Evolutionary conservation across 2,329 filamentous ascomycete species (phyloP).

Genomic region (Aureobasidium sp.): DNA sequence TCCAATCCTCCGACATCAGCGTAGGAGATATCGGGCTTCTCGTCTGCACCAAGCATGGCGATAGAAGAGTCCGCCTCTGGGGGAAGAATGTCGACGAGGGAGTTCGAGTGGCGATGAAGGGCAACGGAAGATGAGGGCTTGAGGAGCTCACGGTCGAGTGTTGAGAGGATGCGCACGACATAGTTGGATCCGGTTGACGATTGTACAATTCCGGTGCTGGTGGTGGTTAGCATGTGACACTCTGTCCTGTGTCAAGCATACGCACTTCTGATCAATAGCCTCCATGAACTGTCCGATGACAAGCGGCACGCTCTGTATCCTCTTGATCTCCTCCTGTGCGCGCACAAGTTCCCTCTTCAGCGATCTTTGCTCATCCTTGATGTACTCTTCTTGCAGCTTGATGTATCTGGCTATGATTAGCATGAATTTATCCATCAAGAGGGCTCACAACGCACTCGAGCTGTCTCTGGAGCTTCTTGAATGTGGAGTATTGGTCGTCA

Average conservation of each 20-base stretch:
- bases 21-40: slow-evolving; percentile 98
- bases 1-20: slow-evolving; percentile 95
- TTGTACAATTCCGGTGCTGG: slow-evolving; percentile 92
- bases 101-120: slow-evolving; percentile 95
- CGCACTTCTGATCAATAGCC: slow-evolving; percentile 95
- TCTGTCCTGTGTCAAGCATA: slow-evolving; percentile 15
- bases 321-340: slow-evolving; percentile 98
- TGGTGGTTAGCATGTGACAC: slow-evolving; percentile 9
- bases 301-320: slow-evolving; percentile 94
- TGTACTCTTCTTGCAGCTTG: slow-evolving; percentile 97
- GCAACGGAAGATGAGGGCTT: slow-evolving; percentile 97
- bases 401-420: slow-evolving; percentile 39
- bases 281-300: slow-evolving; percentile 99
- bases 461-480: slow-evolving; percentile 95
- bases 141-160: slow-evolving; percentile 92
- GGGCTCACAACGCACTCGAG: slow-evolving; percentile 58
- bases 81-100: slow-evolving; percentile 96
- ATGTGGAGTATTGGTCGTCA: slow-evolving; percentile 84
- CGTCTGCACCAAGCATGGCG: slow-evolving; percentile 90
- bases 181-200: slow-evolving; percentile 98
- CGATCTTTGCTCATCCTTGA: slow-evolving; percentile 89
- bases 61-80: slow-evolving; percentile 98
- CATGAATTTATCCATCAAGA: not conserved
- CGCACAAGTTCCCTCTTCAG: slow-evolving; percentile 94
- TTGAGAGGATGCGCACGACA: slow-evolving; percentile 95